Evolutionary conservation across 2,329 filamentous ascomycete species (phyloP), one percentile per base, ranked within the genome.

Genomic region (Alternaria gaisen): DNA sequence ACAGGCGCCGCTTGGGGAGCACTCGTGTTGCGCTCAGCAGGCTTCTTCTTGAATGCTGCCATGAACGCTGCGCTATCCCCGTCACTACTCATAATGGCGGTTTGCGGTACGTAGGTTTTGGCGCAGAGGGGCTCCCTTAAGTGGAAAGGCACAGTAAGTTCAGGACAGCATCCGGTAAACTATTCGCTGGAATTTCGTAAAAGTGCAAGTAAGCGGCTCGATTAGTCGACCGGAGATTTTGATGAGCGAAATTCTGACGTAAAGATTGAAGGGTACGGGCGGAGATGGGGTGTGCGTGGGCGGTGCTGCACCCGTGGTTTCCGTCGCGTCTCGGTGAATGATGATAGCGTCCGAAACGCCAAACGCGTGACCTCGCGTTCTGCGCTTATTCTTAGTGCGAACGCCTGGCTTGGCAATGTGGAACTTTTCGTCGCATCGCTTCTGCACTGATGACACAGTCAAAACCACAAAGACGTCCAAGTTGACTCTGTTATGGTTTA

Each of bases 11-110:
- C n/a, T 52, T 5, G 11, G 32, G 18, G 18, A 44, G 32, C 8
- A 50, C 43, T 58, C 18, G 24, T 22, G 5, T 47, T 50, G 58
- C 18, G 56, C 12, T 4, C 41, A 3, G 41, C 48, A 0, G 22
- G 26, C 46, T 64, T 63, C 50, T 65, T 63, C 48, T 69, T 62
- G 44, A 77, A 78, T 1, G 73, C 64, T 1, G 72, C 72, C 68
- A 78, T 74, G 18, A 76, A 61, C 8, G 67, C 60, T 0, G 53
- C 61, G 2, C 58, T 65, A 28, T 76, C 67, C 8, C 73, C 70
- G 48, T 73, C 69, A 14, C 66, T 71, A 28, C 68, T 72, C 74
- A 76, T 75, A 5, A 3, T 42, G 41, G 48, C 34, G 47, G 14
- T 24, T 47, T 34, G 47, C 20, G 47, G 50, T 41, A 38, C 30